Base-by-base conservation (phyloP, 768 basidiomycete genomes). In the Mycena amicta region DNA sequence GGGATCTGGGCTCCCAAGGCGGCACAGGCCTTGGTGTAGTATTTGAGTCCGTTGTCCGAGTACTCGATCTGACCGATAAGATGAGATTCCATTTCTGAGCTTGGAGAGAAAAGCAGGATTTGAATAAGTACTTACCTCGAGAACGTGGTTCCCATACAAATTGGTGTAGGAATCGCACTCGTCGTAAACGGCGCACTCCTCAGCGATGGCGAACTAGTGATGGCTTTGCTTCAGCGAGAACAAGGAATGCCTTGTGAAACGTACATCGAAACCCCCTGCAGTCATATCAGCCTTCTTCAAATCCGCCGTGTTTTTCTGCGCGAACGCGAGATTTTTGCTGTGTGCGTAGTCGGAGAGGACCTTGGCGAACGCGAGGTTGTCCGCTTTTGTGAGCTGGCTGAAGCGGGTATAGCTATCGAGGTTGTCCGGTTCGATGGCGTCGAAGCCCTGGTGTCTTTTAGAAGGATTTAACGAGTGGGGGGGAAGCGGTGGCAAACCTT, bases 341-440 rank as follows among this genome's bases (percentile, higher is more conserved):
- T 57, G 56, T n/a, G 56, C 56, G 37, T 57, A 29, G 56, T 57
- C 56, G 16, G 39, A 18, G 22, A 57, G 25, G 15, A 57, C 5
- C n/a, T 28, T 52, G 8, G 56, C 56, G 33, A 51, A 40, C 15
- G 56, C 56, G 56, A 57, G 56, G 40, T 57, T 57, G 33, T 50
- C 31, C 4, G 54, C 50, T 25, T 33, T 27, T 11, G 49, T 51
- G 18, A 57, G 56, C 12, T 15, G 16, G 29, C 23, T 28, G 49
- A 31, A 57, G 31, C 56, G 56, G 23, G 16, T 52, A 37, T 23
- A 57, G 22, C 28, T 57, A 28, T 57, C 56, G 3, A 57, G 56
- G 37, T 57, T 57, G 39, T 57, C 56, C 2, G 50, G 50, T 28
- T 57, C 56, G 13, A 57, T 52, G 4, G 49, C 56, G 20, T 57